Evolutionary conservation across 2,329 filamentous ascomycete species (phyloP).

Genomic region (Xylariaceae sp.): DNA sequence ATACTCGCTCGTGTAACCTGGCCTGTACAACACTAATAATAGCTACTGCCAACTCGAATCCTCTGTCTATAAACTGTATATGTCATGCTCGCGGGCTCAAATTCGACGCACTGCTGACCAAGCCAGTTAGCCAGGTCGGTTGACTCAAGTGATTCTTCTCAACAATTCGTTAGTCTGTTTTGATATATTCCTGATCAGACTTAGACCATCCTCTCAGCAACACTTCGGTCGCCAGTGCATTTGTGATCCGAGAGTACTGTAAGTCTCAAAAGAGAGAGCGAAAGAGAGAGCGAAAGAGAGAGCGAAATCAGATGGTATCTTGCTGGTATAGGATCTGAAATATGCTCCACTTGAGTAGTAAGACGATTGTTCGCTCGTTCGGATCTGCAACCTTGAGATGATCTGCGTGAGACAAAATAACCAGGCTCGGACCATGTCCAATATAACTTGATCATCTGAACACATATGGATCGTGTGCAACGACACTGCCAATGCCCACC

Average conservation of each 20-base stretch:
- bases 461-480: conserved; percentile 2
- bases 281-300: too few relatives aligned
- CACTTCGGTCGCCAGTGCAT: background rate
- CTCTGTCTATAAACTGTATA: conserved; percentile 22
- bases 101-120: conserved; percentile 14
- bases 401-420: background rate
- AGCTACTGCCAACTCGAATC: conserved; percentile 16
- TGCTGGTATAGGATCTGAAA: background rate
- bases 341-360: background rate
- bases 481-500: conserved; percentile 9
- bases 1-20: conserved; percentile 22
- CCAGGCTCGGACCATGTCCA: conserved; percentile 9
- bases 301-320: background rate
- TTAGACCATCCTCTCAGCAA: background rate
- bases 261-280: background rate
- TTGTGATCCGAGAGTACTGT: background rate
- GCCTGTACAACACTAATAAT: conserved; percentile 36
- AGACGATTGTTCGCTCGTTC: background rate
- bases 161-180: background rate
- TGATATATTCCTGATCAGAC: background rate
- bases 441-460: conserved; percentile 4
- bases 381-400: background rate
- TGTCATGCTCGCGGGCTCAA: conserved; percentile 25
- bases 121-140: conserved; percentile 13
- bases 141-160: background rate